Evolutionary conservation across 1,284 basidiomycete species (phyloP).

Genomic region (Cryptococcus sp.): DNA sequence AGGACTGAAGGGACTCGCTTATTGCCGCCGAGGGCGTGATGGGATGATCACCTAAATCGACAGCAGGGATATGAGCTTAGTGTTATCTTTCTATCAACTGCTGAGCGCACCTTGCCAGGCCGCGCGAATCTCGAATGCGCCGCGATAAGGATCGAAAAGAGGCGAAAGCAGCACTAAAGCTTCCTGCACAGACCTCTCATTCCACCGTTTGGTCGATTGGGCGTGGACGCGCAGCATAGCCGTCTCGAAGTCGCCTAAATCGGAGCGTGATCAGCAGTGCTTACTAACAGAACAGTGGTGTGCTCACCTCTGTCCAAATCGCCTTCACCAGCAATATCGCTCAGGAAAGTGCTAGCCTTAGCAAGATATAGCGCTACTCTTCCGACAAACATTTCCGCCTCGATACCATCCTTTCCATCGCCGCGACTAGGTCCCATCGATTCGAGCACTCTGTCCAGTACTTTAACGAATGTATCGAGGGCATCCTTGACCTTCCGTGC

Average conservation of each 20-base stretch:
- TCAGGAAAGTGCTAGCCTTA: slow-evolving; percentile 33
- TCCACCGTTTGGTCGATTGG: slow-evolving; percentile 37
- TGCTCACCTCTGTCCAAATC: slow-evolving; percentile 25
- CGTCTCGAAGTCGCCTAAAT: slow-evolving; percentile 6
- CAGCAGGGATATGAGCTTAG: too few relatives aligned
- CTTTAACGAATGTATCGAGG: slow-evolving; percentile 29
- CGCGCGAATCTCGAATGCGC: slow-evolving; percentile 27
- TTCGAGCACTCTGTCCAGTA: slow-evolving; percentile 34
- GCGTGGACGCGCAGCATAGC: slow-evolving; percentile 34
- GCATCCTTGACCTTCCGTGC: slow-evolving; percentile 21
- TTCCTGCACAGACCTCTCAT: slow-evolving; percentile 19
- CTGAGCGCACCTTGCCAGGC: slow-evolving; percentile 39
- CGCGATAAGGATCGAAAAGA: slow-evolving; percentile 29
- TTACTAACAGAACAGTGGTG: too few relatives aligned
- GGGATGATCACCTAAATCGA: slow-evolving; percentile 25
- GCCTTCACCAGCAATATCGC: slow-evolving; percentile 26
- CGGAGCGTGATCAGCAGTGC: neutral
- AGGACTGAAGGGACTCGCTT: slow-evolving; percentile 36
- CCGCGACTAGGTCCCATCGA: slow-evolving; percentile 21
- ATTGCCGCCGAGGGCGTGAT: slow-evolving; percentile 31
- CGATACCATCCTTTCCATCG: slow-evolving; percentile 31
- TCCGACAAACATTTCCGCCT: slow-evolving; percentile 47
- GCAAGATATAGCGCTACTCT: slow-evolving; percentile 46
- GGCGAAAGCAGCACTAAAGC: slow-evolving; percentile 27
- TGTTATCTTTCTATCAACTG: neutral